phyloP scores from a whole-genome alignment of 176 grass and related monocot genomes.

The Poa annua region DNA sequence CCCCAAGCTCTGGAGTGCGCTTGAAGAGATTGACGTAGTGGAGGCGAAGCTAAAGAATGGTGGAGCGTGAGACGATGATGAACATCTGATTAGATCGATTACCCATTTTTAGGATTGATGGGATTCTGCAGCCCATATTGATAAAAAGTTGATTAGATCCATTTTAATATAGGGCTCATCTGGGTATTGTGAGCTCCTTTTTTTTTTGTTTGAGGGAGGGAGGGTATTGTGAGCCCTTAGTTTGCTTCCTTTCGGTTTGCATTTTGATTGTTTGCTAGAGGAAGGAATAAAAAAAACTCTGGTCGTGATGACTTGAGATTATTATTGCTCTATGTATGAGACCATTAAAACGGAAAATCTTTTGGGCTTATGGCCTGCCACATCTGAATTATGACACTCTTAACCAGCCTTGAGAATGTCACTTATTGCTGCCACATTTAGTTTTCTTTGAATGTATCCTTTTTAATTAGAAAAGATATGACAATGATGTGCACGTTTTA shows the following conservation, averaged over 20 bases:
- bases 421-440: too few relatives aligned
- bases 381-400: neutral
- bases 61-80: slow-evolving; percentile 19
- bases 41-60: slow-evolving; percentile 60
- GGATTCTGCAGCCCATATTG: neutral
- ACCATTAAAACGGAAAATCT: neutral
- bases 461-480: neutral
- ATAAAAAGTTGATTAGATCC: neutral
- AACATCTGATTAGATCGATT: slow-evolving; percentile 8
- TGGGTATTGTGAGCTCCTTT: slow-evolving; percentile 35
- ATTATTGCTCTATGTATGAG: neutral
- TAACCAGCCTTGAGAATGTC: neutral
- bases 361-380: neutral
- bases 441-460: too few relatives aligned
- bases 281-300: slow-evolving; percentile 29
- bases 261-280: neutral
- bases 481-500: neutral
- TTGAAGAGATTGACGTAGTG: slow-evolving; percentile 56
- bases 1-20: slow-evolving; percentile 72
- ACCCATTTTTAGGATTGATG: neutral
- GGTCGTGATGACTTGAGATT: neutral
- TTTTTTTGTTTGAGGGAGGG: too few relatives aligned
- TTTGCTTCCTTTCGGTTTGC: neutral
- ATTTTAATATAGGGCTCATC: slow-evolving; percentile 18
- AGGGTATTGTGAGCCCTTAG: slow-evolving; percentile 30